Conservation (phyloP, 352 stramenopile genomes). For the Pythium phragmiticola region DNA sequence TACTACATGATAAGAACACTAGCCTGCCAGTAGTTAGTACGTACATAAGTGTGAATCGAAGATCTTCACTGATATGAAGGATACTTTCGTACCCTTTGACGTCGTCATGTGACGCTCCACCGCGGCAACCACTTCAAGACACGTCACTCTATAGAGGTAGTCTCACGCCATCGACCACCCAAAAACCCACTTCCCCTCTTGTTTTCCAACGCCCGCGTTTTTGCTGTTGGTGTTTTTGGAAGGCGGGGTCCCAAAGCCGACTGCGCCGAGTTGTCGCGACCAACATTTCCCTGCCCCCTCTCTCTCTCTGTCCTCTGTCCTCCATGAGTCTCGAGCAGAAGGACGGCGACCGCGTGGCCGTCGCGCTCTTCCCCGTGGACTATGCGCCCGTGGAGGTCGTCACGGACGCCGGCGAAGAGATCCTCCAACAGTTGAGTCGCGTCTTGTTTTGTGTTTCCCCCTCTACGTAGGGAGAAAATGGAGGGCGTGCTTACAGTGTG, state of each 20-base stretch:
- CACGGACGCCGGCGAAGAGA: slow-evolving; percentile 76
- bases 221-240: slow-evolving; percentile 22
- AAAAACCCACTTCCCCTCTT: slow-evolving; percentile 16
- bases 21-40: too few species aligned
- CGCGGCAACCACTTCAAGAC: not conserved
- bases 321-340: slow-evolving; percentile 44
- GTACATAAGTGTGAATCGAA: not conserved
- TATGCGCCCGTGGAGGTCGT: slow-evolving; percentile 81
- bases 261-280: not conserved
- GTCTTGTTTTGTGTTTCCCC: not conserved
- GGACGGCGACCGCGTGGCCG: slow-evolving; percentile 45
- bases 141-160: slow-evolving; percentile 9
- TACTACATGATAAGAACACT: too few species aligned
- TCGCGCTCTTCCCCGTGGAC: slow-evolving; percentile 79
- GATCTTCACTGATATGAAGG: too few species aligned
- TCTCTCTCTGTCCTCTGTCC: not conserved
- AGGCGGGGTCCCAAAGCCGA: slow-evolving; percentile 6
- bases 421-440: slow-evolving; percentile 64
- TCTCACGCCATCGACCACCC: slow-evolving; percentile 22
- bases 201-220: slow-evolving; percentile 8
- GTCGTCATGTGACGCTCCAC: too few species aligned
- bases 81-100: not conserved
- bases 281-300: not conserved
- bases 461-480: not conserved
- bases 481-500: not conserved